These are phyloP conservation scores for Meyerozyma smithsonii DNA, from an alignment of 1,139 yeast genomes.

Conservation along the genomic window DNA sequence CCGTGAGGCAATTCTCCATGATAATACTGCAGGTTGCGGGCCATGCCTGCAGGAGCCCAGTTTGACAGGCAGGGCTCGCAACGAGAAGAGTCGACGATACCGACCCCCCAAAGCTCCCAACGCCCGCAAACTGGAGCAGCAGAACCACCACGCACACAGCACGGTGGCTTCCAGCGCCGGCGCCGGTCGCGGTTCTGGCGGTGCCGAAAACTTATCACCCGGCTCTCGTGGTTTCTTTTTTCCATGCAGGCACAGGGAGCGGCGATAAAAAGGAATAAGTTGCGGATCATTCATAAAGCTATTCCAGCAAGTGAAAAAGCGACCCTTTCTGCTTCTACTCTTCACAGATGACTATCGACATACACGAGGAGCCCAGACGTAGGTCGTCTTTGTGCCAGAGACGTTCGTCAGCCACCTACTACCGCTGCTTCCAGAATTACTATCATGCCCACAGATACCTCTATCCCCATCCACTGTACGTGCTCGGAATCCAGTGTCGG, in stretches of 20 bases:
- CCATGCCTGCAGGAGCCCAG: too few species aligned
- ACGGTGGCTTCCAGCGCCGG: too few species aligned
- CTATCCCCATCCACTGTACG: constrained; percentile 34
- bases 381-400: neutral
- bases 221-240: neutral
- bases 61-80: too few species aligned
- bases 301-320: neutral
- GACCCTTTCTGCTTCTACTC: neutral
- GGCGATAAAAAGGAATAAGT: neutral
- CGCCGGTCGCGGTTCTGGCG: too few species aligned
- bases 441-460: constrained; percentile 39
- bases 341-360: neutral
- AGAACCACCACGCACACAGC: too few species aligned
- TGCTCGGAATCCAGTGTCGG: constrained; percentile 20
- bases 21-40: too few species aligned
- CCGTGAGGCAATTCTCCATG: too few species aligned
- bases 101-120: too few species aligned
- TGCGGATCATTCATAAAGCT: neutral
- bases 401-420: constrained; percentile 13
- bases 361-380: neutral
- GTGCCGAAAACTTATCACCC: neutral
- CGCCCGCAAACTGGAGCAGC: too few species aligned
- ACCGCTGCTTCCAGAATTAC: constrained; percentile 42
- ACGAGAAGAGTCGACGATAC: too few species aligned
- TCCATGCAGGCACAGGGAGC: constrained; percentile 1